Base-by-base conservation (phyloP, 331 rosid species). In the Saraca asoca region DNA sequence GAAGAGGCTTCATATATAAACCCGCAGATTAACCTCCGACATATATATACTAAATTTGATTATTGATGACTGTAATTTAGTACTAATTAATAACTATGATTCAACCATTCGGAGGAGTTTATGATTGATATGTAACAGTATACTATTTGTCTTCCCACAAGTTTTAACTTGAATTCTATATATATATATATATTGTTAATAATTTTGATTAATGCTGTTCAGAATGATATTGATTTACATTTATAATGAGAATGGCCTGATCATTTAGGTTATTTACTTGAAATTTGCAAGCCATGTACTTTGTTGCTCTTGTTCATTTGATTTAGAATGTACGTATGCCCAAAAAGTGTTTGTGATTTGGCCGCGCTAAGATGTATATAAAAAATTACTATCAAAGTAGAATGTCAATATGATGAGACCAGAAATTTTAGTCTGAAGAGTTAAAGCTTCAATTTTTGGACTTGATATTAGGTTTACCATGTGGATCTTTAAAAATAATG, bases 401-500 rank as follows among this genome's bases (percentile, higher is more conserved):
- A 63, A 56, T 17, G 75, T 53, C 44, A 44, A 37, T 68, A 71
- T 13, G 71, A 69, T 15, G 46, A 39, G 33, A 12, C 60, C 29
- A 19, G 46, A 69, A 56, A 0, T n/a, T 56, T 24, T 39, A 44
- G 74, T 49, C 51, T 13, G 16, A 75, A 16, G 19, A 38, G 64
- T 50, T 48, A 50, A 46, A 59, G 71, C 53, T 75, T 80, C 61
- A 71, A 51, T 33, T 61, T 61, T 56, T 62, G 57, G 35, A 34
- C 49, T 61, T 2, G 70, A 53, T 13, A 43, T 64, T 37, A 49
- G 58, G 58, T 45, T 69, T 60, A 61, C 51, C 55, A 70, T 48
- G 58, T 59, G 63, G 60, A 33, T 75, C 71, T 60, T 53, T 63
- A 63, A 68, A 68, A 41, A 65, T 43, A 64, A 64, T 35, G 45